A percentile compares a stretch with the other conserved stretches of the same genome.
Conservation (phyloP, 257 asterid species). For the Plantago elongata region DNA sequence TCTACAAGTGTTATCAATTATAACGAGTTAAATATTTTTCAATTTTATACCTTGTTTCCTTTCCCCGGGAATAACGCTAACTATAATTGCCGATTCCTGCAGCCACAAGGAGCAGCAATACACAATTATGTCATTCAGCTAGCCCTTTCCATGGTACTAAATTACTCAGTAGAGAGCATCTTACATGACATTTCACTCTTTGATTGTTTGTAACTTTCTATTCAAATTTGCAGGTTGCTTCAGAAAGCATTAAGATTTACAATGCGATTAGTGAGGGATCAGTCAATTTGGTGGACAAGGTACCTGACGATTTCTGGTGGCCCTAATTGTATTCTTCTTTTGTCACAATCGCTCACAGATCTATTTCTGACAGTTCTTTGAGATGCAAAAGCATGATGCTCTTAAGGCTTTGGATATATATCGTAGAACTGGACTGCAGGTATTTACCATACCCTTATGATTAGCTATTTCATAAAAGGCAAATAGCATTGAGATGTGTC, state of each 20-base stretch:
- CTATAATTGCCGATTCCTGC: conserved; percentile 30
- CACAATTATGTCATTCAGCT: conserved; percentile 80
- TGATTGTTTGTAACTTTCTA: conserved; percentile 14
- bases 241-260: conserved; percentile 86
- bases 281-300: conserved; percentile 96
- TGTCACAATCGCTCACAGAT: conserved; percentile 18
- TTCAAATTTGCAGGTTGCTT: conserved; percentile 62
- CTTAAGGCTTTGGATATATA: conserved; percentile 86
- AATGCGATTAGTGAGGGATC: conserved; percentile 84
- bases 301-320: conserved; percentile 24
- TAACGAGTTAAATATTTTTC: neutral
- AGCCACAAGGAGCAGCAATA: conserved; percentile 98
- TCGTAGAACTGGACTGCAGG: conserved; percentile 91
- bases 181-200: neutral
- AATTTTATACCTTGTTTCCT: neutral
- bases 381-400: conserved; percentile 97
- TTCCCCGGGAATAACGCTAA: conserved; percentile 10
- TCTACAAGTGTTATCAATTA: neutral
- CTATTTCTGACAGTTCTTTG: conserved; percentile 70
- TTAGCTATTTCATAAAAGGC: neutral
- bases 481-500: neutral
- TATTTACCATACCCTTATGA: conserved; percentile 22
- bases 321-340: conserved; percentile 8
- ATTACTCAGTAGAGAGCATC: neutral
- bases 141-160: conserved; percentile 84